Evolutionary conservation across 805 yeast genomes (phyloP), one percentile per base, ranked within the genome.

Genomic region (Ogataea neopini): DNA sequence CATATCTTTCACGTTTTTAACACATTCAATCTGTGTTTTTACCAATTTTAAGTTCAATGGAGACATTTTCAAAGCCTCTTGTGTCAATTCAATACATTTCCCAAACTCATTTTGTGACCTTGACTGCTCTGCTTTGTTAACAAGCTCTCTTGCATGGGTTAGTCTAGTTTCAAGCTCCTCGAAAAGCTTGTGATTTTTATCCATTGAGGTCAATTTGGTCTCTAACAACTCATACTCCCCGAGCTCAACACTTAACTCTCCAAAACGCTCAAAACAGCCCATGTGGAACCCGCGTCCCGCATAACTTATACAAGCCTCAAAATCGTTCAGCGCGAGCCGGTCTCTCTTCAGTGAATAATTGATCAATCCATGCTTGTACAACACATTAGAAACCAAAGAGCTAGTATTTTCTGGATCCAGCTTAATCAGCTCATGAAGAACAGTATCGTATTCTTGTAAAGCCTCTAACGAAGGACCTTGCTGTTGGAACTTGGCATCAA

Each of bases 351-450:
- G 58, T 11, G 81, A 74, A 45, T 82, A 63, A 45, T 83, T 84
- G 2, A 84, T 76, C 37, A 84, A 60, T 0, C 88, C 90, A 46
- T 76, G 74, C 59, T 80, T 83, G 60, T 77, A 82, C 50, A 75
- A 73, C 1, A 83, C 63, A 51, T 75, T 77, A 0, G 81, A 65
- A 14, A 76, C 50, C 34, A 36, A 51, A 9, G 48, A 29, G 20
- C 15, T 37, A 3, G 51, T 40, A 32, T 51, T 47, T 18, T 18
- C 41, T 1, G 47, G 25, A 23, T 55, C 46, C 5, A 37, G 11
- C 20, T 51, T 52, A 25, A 50, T 45, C 13, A 64, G 44, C 4
- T 52, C 55, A 9, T 47, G 32, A 13, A 62, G 39, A 0, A 65
- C 34, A 3, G 53, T 23, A 32, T 66, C 69, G 48, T 67, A 68